A percentile compares a stretch with the other conserved stretches of the same genome.
These are phyloP conservation scores for Penicillium sp. DNA, from an alignment of 2,329 filamentous ascomycete species.

Conservation along the genomic window DNA sequence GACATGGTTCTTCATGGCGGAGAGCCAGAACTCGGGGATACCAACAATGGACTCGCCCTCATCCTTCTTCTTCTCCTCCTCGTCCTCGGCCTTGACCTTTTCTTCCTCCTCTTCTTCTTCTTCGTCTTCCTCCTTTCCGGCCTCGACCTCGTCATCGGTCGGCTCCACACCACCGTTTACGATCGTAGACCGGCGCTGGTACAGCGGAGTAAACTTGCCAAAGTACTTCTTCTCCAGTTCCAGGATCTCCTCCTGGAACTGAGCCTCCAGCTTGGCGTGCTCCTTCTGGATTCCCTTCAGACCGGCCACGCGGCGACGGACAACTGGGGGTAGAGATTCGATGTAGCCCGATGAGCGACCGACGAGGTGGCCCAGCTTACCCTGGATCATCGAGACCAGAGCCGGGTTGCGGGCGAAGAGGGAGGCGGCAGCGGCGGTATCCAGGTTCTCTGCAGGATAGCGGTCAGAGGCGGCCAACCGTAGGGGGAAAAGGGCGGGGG, in stretches of 20 bases:
- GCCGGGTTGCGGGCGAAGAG: constrained; percentile 95
- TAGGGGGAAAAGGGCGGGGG: background rate
- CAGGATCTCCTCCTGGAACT: constrained; percentile 97
- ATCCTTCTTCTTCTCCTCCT: constrained; percentile 47
- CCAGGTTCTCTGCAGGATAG: constrained; percentile 69
- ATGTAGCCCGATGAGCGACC: constrained; percentile 96
- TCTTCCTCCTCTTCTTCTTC: constrained; percentile 58
- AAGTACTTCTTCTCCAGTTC: constrained; percentile 99
- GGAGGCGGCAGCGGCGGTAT: constrained; percentile 78
- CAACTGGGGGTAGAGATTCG: constrained; percentile 83
- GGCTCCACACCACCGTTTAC: constrained; percentile 85
- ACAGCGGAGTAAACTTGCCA: constrained; percentile 94
- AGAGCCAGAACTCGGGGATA: constrained; percentile 99
- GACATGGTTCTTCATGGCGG: constrained; percentile 99
- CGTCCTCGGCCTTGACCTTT: constrained; percentile 56
- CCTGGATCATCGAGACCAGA: constrained; percentile 95
- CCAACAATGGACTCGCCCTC: constrained; percentile 57
- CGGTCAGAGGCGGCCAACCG: constrained; percentile 7
- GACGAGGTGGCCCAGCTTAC: constrained; percentile 86
- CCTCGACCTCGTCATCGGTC: constrained; percentile 77
- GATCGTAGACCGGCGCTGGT: constrained; percentile 89
- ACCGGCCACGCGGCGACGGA: constrained; percentile 89
- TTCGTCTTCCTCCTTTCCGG: constrained; percentile 75
- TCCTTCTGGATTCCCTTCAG: constrained; percentile 98
- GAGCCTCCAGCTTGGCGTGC: constrained; percentile 94